Evolutionary conservation across 805 yeast species (phyloP).

Genomic region (Suhomyces xylopsoci): DNA sequence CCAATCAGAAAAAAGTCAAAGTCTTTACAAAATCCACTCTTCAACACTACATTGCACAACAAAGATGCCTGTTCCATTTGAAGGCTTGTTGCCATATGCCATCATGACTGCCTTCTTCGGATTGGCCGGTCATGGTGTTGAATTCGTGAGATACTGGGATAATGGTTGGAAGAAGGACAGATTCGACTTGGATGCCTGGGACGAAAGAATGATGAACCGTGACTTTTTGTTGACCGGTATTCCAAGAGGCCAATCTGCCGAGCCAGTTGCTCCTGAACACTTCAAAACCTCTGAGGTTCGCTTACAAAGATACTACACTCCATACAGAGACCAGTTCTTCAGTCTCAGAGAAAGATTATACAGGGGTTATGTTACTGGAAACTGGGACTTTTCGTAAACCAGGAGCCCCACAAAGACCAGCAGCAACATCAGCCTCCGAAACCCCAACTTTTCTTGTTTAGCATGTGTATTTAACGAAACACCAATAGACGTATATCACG

Average conservation of each 20-base stretch:
- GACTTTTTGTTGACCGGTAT: slow-evolving; percentile 76
- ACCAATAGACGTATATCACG: neutral
- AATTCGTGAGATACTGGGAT: slow-evolving; percentile 46
- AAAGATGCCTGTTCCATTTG: slow-evolving; percentile 46
- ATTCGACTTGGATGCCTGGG: slow-evolving; percentile 42
- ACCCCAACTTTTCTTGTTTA: too few relatives aligned
- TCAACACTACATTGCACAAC: slow-evolving; percentile 6
- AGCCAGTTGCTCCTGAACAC: slow-evolving; percentile 68
- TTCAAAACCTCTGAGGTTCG: slow-evolving; percentile 60
- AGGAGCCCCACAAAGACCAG: neutral
- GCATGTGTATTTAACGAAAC: neutral
- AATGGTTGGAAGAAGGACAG: slow-evolving; percentile 49
- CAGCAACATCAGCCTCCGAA: neutral
- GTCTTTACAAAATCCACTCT: slow-evolving; percentile 1
- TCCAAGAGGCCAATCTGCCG: slow-evolving; percentile 63
- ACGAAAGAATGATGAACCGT: slow-evolving; percentile 56
- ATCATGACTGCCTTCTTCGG: slow-evolving; percentile 46
- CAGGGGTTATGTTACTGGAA: slow-evolving; percentile 44
- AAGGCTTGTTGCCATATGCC: slow-evolving; percentile 46
- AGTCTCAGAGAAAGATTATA: slow-evolving; percentile 45
- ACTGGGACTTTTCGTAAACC: slow-evolving; percentile 38
- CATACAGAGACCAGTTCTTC: slow-evolving; percentile 47
- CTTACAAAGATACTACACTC: slow-evolving; percentile 43
- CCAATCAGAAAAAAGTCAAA: slow-evolving; percentile 6
- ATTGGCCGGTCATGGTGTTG: slow-evolving; percentile 45